Evolutionary conservation across 345 rosid genomes (phyloP), one percentile per base, ranked within the genome.

Genomic region (Mallotus nudiflorus): DNA sequence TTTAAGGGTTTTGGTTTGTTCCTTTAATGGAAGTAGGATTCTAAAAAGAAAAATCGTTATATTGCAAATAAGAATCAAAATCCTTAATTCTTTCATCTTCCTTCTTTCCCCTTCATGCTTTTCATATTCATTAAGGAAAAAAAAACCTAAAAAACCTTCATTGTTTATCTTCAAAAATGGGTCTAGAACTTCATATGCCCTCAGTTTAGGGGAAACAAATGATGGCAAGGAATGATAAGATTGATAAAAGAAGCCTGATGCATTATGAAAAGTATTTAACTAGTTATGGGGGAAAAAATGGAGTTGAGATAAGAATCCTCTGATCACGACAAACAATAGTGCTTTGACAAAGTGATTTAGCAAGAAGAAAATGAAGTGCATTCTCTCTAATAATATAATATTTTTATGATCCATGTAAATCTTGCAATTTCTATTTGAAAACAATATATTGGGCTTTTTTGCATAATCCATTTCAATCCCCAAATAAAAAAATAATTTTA

Each of bases 291-390:
- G 78, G 78, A 58, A 86, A 82, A 75, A 82, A 83, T 50, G 84
- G 85, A 59, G 82, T 61, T 1, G 75, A 61, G 33, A 83, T 78
- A 66, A 55, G 67, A 64, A 68, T 72, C 75, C 62, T 82, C 85
- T 84, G 83, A 4, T 82, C 87, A 27, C 80, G 79, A 57, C 83
- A 85, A 69, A 85, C 85, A 9, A 66, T 51, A 11, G 51, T 66
- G 71, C 62, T 81, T 49, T 83, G 65, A 19, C 55, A 24, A 45
- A 85, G 77, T 9, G 87, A 75, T 69, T 85, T 85, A 40, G 85
- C 89, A 28, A 85, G 89, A 66, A 85, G 87, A 68, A 52, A 82
- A 59, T 39, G 76, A 60, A 85, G 87, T 16, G 85, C 80, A 42
- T 71, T 62, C 66, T 83, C 85, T 71, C 85, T 75, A 27, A 85